Conservation (phyloP, 805 yeast species). For the Nakazawaea sp. region DNA sequence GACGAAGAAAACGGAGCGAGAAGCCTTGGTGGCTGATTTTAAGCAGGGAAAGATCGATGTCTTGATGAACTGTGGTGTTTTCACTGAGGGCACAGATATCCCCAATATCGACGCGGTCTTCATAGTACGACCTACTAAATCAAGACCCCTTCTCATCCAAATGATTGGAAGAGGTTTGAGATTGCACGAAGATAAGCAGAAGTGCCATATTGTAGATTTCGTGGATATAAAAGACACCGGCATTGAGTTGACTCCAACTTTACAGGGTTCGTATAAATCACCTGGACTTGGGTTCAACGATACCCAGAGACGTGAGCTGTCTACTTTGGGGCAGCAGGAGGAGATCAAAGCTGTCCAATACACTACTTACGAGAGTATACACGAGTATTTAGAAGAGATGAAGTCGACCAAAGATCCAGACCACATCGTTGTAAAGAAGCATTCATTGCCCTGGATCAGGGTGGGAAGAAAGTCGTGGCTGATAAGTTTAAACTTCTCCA, state of each 20-base stretch:
- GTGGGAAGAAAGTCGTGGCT: constrained; percentile 11
- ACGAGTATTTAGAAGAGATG: constrained; percentile 6
- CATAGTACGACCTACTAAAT: constrained; percentile 74
- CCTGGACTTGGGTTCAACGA: background rate
- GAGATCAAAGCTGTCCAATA: constrained; percentile 5
- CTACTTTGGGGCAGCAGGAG: constrained; percentile 4
- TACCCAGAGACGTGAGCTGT: constrained; percentile 42
- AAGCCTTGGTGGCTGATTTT: constrained; percentile 48
- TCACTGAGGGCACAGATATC: constrained; percentile 93
- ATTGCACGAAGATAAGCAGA: constrained; percentile 47
- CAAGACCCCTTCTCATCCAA: constrained; percentile 65
- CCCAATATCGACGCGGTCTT: constrained; percentile 81
- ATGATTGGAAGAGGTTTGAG: constrained; percentile 92
- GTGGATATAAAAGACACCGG: constrained; percentile 56
- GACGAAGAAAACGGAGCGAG: constrained; percentile 49
- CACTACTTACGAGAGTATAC: constrained; percentile 9
- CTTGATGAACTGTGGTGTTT: constrained; percentile 79
- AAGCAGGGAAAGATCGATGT: constrained; percentile 59
- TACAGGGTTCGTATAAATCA: constrained; percentile 28
- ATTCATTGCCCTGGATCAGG: constrained; percentile 9
- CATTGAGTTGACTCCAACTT: constrained; percentile 47
- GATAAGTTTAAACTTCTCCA: constrained; percentile 3
- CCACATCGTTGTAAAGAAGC: constrained; percentile 4
- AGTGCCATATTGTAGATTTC: constrained; percentile 74
- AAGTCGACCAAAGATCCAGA: constrained; percentile 4